These are phyloP conservation scores for Leccinum fallax DNA, from an alignment of 1,284 basidiomycete species.

Conservation along the genomic window DNA sequence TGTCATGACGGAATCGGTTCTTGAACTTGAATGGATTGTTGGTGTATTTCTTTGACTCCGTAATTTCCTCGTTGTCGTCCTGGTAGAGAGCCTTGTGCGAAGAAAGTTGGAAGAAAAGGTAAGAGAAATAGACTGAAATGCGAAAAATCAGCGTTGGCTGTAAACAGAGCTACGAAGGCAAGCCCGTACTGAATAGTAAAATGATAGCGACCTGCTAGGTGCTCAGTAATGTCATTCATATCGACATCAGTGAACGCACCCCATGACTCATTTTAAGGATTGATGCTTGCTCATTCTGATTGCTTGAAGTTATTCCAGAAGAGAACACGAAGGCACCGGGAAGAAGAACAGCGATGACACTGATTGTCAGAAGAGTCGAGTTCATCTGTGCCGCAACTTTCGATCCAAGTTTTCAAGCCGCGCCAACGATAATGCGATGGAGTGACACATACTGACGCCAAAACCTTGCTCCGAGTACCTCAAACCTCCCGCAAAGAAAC, in stretches of 20 bases:
- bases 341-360: constrained; percentile 79
- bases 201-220: constrained; percentile 68
- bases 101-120: constrained; percentile 85
- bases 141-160: constrained; percentile 5
- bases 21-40: constrained; percentile 33
- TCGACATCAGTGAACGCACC: constrained; percentile 45
- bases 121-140: constrained; percentile 63
- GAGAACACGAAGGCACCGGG: constrained; percentile 68
- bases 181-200: constrained; percentile 68
- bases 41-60: constrained; percentile 26
- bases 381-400: constrained; percentile 78
- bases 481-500: constrained; percentile 78
- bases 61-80: constrained; percentile 44
- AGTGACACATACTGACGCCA: constrained; percentile 52
- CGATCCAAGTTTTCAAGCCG: constrained; percentile 22
- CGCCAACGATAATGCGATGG: background rate
- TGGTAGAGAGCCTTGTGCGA: constrained; percentile 79
- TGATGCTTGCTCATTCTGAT: constrained; percentile 34
- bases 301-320: constrained; percentile 34
- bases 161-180: constrained; percentile 1
- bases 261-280: constrained; percentile 81
- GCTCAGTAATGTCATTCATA: constrained; percentile 11
- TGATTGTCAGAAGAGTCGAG: constrained; percentile 76
- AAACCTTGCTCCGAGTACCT: constrained; percentile 80
- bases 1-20: constrained; percentile 15